A percentile compares a stretch with the other conserved stretches of the same genome.
Conservation (phyloP, 2,329 filamentous ascomycete genomes). For the Fusarium multiceps region DNA sequence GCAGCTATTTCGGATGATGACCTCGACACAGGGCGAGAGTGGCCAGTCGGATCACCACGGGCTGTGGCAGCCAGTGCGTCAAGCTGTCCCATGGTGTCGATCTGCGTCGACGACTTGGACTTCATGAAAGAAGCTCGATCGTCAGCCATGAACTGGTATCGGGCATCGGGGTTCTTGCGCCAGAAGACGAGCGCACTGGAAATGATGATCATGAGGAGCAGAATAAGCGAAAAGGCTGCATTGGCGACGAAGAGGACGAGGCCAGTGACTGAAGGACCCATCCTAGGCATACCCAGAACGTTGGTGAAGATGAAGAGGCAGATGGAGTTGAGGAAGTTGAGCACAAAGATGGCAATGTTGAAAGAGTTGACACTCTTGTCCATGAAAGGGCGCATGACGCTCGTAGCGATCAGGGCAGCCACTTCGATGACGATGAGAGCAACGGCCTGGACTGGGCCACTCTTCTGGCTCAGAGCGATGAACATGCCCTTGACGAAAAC, state of each 20-base stretch:
- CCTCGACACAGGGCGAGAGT: slow-evolving; percentile 16
- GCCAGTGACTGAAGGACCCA: slow-evolving; percentile 88
- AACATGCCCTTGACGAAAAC: slow-evolving; percentile 88
- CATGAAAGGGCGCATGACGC: slow-evolving; percentile 92
- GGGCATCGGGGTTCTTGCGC: slow-evolving; percentile 94
- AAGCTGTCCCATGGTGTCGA: slow-evolving; percentile 81
- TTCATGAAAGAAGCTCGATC: slow-evolving; percentile 98
- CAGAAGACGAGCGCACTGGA: slow-evolving; percentile 75
- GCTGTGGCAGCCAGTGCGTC: slow-evolving; percentile 93
- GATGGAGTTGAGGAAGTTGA: slow-evolving; percentile 92
- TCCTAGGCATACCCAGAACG: slow-evolving; percentile 82
- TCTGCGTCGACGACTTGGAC: slow-evolving; percentile 76
- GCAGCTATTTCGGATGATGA: slow-evolving; percentile 14
- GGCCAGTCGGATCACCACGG: slow-evolving; percentile 70
- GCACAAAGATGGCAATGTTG: slow-evolving; percentile 89
- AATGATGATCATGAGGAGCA: slow-evolving; percentile 80
- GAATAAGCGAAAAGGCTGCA: slow-evolving; percentile 81
- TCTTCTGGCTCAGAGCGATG: slow-evolving; percentile 80
- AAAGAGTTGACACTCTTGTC: slow-evolving; percentile 97
- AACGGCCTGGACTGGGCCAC: slow-evolving; percentile 80
- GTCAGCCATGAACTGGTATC: slow-evolving; percentile 95
- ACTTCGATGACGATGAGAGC: slow-evolving; percentile 86
- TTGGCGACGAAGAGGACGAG: slow-evolving; percentile 91
- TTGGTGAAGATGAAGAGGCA: slow-evolving; percentile 90
- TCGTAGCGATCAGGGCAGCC: slow-evolving; percentile 78